Evolutionary conservation across 768 basidiomycete genomes (phyloP), one percentile per base, ranked within the genome.

Genomic region (Hortiboletus flavorubellus): DNA sequence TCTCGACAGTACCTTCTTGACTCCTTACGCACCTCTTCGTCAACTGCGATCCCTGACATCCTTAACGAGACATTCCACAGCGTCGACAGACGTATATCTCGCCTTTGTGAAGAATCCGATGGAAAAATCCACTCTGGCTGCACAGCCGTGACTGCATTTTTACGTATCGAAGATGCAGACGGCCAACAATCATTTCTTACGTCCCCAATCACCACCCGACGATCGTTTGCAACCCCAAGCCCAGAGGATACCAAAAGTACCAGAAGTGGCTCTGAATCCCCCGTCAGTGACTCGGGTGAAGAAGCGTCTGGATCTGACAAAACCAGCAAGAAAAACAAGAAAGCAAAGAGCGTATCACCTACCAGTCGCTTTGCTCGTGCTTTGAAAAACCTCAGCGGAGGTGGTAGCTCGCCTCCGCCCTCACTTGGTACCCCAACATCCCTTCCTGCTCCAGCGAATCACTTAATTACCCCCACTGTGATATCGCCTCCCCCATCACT

Each of bases 121-220:
- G 93, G 92, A 61, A 93, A 91, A 71, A 94, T 96, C 46, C 93
- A 96, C 64, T 94, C 92, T 8, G 97, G 97, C 2, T 98, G 96
- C 67, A 99, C 97, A 5, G 97, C 92, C 5, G 97, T 97, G 35
- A 94, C 91, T 29, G 93, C 93, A 2, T 96, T 98, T 73, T 80
- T 99, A 49, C 89, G 97, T 14, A 73, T 98, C 55, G 97, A 99
- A 73, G 93, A 93, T 61, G 76, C 75, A 2, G 76, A 86, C 15
- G 91, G 91, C 34, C 75, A 75, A 30, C 91, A 93, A 66, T 75
- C 86, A 8, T 93, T 91, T 68, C 63, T 86, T 45, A 65, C 68
- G 7, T 63, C 75, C 15, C 62, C 61, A 46, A 60, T 54, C 68
- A 14, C 61, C 67, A 16, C 45, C 29, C 55, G 46, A 39, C 42